These are phyloP conservation scores for Celoporthe dispersa DNA, from an alignment of 2,329 filamentous ascomycete species.

Conservation along the genomic window DNA sequence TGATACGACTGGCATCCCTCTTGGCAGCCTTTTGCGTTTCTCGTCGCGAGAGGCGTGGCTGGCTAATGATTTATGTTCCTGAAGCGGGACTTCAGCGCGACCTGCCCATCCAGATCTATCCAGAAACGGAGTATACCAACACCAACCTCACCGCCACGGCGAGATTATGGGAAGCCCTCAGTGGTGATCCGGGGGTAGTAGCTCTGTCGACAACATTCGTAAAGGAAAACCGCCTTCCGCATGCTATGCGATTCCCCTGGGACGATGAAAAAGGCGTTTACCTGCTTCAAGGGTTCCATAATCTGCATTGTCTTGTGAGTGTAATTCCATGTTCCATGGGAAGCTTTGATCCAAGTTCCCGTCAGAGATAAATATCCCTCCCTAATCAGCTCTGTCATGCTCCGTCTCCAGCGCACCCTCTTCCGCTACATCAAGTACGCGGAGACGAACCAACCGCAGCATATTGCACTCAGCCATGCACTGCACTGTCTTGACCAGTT, in stretches of 20 bases:
- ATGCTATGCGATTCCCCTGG: background rate
- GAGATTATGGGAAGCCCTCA: background rate
- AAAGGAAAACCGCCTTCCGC: background rate
- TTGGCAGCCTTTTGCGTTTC: too few species aligned
- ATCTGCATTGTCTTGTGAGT: background rate
- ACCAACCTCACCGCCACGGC: background rate
- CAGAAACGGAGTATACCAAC: background rate
- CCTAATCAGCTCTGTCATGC: too few species aligned
- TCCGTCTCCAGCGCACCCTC: constrained; percentile 4
- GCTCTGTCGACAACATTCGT: background rate
- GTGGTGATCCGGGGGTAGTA: background rate
- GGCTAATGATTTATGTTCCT: background rate
- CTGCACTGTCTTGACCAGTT: constrained; percentile 37
- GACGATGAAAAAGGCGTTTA: background rate
- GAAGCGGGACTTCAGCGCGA: background rate
- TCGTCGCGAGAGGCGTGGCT: too few species aligned
- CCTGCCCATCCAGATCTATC: background rate
- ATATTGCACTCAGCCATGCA: background rate
- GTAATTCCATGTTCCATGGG: background rate
- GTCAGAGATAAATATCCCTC: too few species aligned
- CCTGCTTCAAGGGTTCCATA: constrained; percentile 1
- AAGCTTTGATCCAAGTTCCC: background rate
- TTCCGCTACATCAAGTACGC: background rate
- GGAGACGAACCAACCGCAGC: background rate
- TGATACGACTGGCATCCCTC: too few species aligned